Conservation (phyloP, 106 monocot genomes). For the Xerophyta viscosa region DNA sequence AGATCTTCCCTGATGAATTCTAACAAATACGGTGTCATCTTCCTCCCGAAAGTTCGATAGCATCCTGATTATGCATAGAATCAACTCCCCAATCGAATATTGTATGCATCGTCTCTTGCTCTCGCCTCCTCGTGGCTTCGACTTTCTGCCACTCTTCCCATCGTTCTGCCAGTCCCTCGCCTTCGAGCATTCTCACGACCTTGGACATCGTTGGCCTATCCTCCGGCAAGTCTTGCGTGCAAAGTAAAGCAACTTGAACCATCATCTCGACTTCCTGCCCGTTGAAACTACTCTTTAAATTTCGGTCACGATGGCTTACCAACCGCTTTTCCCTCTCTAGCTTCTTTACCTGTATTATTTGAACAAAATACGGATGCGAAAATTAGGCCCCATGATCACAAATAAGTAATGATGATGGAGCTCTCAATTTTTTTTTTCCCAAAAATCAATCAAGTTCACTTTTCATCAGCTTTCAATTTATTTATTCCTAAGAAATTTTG, state of each 20-base stretch:
- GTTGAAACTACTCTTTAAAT: slow-evolving; percentile 48
- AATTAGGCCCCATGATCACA: too few species aligned
- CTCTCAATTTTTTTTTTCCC: too few species aligned
- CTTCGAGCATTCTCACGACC: slow-evolving; percentile 76
- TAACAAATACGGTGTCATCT: too few species aligned
- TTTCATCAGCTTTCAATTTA: too few species aligned
- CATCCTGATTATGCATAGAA: slow-evolving; percentile 67
- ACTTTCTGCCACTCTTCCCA: slow-evolving; percentile 88
- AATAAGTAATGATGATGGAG: too few species aligned
- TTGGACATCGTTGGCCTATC: slow-evolving; percentile 71
- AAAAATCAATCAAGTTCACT: too few species aligned
- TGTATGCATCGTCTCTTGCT: slow-evolving; percentile 59
- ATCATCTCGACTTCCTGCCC: slow-evolving; percentile 68
- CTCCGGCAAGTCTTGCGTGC: slow-evolving; percentile 59
- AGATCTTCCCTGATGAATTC: too few species aligned
- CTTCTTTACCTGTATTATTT: slow-evolving; percentile 71
- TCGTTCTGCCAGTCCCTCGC: slow-evolving; percentile 61
- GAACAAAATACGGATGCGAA: too few species aligned
- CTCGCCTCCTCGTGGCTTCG: slow-evolving; percentile 66
- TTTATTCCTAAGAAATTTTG: too few species aligned
- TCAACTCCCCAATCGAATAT: slow-evolving; percentile 83
- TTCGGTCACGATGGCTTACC: slow-evolving; percentile 60
- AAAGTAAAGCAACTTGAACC: slow-evolving; percentile 59
- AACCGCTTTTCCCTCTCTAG: slow-evolving; percentile 67
- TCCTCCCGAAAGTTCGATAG: slow-evolving; percentile 78